These are phyloP conservation scores for Ogataea saltuana DNA, from an alignment of 805 yeast genomes.

Conservation along the genomic window DNA sequence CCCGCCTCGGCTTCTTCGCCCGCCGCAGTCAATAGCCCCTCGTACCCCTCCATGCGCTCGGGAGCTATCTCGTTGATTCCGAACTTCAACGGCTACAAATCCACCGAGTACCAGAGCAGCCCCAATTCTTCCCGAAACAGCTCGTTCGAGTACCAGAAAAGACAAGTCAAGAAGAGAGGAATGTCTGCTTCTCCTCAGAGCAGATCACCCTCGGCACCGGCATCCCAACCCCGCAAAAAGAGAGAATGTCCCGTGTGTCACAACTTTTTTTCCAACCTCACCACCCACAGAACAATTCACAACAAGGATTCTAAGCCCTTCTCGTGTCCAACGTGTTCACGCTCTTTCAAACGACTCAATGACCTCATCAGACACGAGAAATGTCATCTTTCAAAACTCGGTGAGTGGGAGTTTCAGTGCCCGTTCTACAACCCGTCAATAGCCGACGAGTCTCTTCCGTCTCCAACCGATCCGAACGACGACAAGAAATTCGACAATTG, in stretches of 20 bases:
- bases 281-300: conserved; percentile 83
- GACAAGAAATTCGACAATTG: conserved; percentile 39
- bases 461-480: conserved; percentile 13
- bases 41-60: conserved; percentile 10
- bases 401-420: conserved; percentile 69
- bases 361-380: conserved; percentile 84
- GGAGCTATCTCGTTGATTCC: conserved; percentile 10
- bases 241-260: conserved; percentile 41
- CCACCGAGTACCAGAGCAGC: conserved; percentile 2
- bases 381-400: conserved; percentile 79
- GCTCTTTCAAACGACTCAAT: conserved; percentile 88
- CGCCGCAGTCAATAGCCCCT: conserved; percentile 4
- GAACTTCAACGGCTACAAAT: conserved; percentile 9
- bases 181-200: conserved; percentile 3
- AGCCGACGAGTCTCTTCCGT: conserved; percentile 25
- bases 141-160: conserved; percentile 10
- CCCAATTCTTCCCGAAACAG: conserved; percentile 10
- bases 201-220: conserved; percentile 10
- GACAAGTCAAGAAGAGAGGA: conserved; percentile 10
- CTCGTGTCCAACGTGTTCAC: conserved; percentile 70
- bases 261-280: conserved; percentile 68
- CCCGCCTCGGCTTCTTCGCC: background rate
- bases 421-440: conserved; percentile 59
- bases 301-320: conserved; percentile 75
- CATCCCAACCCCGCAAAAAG: conserved; percentile 34